Percentiles rank a stretch among this genome's conserved stretches.
Evolutionary conservation across 495 filamentous ascomycete genomes (phyloP).

Genomic region (Tuber calosporum): DNA sequence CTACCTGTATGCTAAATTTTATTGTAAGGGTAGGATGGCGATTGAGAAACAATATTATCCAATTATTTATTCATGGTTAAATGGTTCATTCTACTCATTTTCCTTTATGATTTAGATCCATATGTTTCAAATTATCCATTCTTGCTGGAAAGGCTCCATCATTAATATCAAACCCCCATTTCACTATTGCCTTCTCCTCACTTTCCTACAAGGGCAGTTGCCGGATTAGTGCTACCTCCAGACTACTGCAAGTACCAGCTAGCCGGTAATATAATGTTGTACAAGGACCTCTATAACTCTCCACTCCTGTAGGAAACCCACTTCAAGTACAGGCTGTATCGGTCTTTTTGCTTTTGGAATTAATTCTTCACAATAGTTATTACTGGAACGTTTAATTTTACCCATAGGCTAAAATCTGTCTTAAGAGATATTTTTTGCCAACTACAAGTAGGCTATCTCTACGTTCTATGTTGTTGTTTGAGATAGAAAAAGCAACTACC

Average conservation of each 20-base stretch:
- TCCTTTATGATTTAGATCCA: constrained; percentile 3
- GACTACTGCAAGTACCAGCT: constrained; percentile 1
- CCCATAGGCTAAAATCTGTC: not conserved
- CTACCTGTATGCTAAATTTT: constrained; percentile 9
- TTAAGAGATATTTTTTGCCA: not conserved
- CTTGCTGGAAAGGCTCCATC: constrained; percentile 3
- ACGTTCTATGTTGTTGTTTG: not conserved
- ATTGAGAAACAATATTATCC: constrained; percentile 16
- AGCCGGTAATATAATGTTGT: constrained; percentile 6
- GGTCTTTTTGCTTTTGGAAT: constrained; percentile 7
- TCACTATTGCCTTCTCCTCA: constrained; percentile 4
- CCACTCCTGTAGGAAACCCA: not conserved
- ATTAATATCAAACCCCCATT: not conserved
- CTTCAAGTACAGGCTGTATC: not conserved
- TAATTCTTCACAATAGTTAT: not conserved
- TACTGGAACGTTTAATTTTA: not conserved
- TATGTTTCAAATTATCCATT: not conserved
- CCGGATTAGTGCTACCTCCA: not conserved
- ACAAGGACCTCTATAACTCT: constrained; percentile 9
- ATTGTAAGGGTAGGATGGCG: not conserved
- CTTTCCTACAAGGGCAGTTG: not conserved
- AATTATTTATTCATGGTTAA: constrained; percentile 1
- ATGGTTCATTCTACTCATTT: not conserved
- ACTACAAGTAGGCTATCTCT: not conserved
- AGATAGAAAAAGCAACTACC: not conserved